Conservation (phyloP, 2,329 filamentous ascomycete species). For the Fusarium sp. region DNA sequence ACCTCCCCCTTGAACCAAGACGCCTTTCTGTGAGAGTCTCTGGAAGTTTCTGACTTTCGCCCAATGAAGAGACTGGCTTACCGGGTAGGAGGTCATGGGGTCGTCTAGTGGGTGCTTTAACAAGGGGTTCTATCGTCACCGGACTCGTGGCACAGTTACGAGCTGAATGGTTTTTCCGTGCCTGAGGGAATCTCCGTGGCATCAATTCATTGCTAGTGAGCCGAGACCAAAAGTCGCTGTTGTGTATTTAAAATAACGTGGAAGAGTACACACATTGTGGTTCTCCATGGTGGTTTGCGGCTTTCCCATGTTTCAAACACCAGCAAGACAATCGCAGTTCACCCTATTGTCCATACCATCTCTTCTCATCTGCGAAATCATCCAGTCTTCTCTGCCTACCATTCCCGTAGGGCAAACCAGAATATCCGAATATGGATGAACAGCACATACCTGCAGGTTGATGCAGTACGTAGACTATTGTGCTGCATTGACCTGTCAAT, state of each 20-base stretch:
- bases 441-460: background rate
- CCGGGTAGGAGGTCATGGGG: conserved; percentile 25
- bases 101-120: conserved; percentile 20
- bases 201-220: background rate
- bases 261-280: background rate
- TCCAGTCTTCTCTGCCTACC: background rate
- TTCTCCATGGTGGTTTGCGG: background rate
- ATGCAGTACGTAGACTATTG: background rate
- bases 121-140: conserved; percentile 19
- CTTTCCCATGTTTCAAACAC: background rate
- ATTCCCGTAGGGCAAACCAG: background rate
- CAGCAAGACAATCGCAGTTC: too few relatives aligned
- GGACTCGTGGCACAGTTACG: background rate
- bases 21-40: background rate
- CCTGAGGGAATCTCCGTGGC: background rate
- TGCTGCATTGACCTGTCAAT: conserved; percentile 1
- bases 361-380: background rate
- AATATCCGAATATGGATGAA: background rate
- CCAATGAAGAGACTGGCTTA: conserved; percentile 17
- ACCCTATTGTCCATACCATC: background rate
- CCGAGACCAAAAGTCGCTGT: too few relatives aligned
- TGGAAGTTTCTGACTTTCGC: background rate
- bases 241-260: too few relatives aligned
- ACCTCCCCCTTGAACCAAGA: conserved; percentile 13
- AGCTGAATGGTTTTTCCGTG: background rate